Percentiles rank a stretch among this genome's conserved stretches.
These are phyloP conservation scores for Berkeleyomyces rouxiae DNA, from an alignment of 2,329 filamentous ascomycete genomes.

Conservation along the genomic window DNA sequence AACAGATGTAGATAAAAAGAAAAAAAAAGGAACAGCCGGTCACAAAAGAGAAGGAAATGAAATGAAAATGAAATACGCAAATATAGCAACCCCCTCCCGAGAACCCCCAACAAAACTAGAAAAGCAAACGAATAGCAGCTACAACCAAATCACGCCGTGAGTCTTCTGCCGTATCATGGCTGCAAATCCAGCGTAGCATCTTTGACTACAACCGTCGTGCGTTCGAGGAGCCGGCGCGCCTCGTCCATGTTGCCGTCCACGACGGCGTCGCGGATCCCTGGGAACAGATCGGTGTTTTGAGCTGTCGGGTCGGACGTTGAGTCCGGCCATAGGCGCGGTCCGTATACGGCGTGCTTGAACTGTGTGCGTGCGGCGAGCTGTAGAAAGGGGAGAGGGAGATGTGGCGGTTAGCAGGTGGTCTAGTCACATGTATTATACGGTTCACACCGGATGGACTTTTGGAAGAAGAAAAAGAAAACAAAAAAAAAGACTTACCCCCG, in stretches of 20 bases:
- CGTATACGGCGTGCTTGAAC: constrained; percentile 86
- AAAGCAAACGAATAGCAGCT: not conserved
- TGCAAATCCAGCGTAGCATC: constrained; percentile 33
- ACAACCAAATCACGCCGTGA: not conserved
- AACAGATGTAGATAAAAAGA: not conserved
- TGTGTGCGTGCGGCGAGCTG: constrained; percentile 75
- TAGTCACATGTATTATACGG: not conserved
- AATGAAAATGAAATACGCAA: not conserved
- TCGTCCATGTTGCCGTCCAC: constrained; percentile 52
- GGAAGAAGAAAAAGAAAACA: constrained; percentile 5
- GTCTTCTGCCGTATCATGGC: constrained; percentile 13
- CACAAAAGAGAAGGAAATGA: not conserved
- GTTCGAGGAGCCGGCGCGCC: constrained; percentile 52
- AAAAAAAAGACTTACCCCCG: constrained; percentile 47
- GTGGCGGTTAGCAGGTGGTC: not conserved
- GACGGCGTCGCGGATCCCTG: constrained; percentile 69
- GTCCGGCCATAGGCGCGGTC: constrained; percentile 60
- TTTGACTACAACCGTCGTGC: constrained; percentile 51
- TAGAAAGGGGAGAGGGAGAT: constrained; percentile 2
- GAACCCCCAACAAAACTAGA: not conserved
- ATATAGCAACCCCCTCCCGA: not conserved
- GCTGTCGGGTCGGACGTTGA: constrained; percentile 44
- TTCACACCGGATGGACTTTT: not conserved
- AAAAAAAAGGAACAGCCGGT: not conserved
- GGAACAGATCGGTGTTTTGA: constrained; percentile 41